Evolutionary conservation across 176 grass and related monocot species (phyloP).

Genomic region (Juncus effusus): DNA sequence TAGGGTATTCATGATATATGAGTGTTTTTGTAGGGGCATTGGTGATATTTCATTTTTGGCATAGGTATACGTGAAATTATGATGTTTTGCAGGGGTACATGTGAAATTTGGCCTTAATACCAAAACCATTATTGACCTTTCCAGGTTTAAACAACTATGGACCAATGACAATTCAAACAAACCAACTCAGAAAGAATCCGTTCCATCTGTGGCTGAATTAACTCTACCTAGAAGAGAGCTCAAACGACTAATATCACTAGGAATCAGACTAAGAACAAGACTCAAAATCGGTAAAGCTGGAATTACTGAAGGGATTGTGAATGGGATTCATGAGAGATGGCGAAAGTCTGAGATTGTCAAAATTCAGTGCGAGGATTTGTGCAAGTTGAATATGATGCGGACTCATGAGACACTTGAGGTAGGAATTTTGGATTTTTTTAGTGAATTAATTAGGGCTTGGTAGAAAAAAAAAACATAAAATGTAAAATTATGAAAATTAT

Average conservation of each 20-base stretch:
- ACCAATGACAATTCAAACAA: conserved; percentile 31
- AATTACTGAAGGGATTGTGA: conserved; percentile 79
- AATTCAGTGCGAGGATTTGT: conserved; percentile 73
- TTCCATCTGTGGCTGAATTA: conserved; percentile 58
- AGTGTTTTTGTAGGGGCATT: too few species aligned
- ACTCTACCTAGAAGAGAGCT: conserved; percentile 49
- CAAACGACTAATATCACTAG: conserved; percentile 50
- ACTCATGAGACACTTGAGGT: conserved; percentile 91
- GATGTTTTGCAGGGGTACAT: too few species aligned
- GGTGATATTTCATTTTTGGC: too few species aligned
- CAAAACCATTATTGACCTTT: background rate
- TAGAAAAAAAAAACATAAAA: too few species aligned
- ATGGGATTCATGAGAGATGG: conserved; percentile 90
- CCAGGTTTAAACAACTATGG: conserved; percentile 20
- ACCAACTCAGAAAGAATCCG: background rate
- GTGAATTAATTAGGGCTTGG: too few species aligned
- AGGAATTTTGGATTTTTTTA: background rate
- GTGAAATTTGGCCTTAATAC: too few species aligned
- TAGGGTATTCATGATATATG: too few species aligned
- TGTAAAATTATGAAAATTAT: too few species aligned
- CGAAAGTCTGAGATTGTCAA: conserved; percentile 68
- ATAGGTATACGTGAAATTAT: too few species aligned
- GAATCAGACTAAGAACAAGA: conserved; percentile 47
- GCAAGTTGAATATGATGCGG: conserved; percentile 83
- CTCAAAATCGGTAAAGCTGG: conserved; percentile 74